Evolutionary conservation across 192 early-diverging fungal genomes (phyloP).

Genomic region (Coemansia sp.): DNA sequence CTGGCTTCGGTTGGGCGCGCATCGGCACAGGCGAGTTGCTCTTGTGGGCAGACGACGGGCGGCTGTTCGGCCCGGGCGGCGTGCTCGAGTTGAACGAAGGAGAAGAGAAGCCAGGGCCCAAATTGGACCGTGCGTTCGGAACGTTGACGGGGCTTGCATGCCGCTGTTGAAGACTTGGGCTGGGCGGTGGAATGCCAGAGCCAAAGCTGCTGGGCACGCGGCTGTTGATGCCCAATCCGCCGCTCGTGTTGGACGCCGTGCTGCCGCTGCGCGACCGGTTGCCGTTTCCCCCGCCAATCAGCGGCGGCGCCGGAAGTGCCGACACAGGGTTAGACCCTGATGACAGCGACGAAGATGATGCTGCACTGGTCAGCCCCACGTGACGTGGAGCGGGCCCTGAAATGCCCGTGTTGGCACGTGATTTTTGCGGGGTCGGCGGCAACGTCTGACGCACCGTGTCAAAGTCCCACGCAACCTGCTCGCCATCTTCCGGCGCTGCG

Average conservation of each 20-base stretch:
- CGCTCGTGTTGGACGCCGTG: constrained; percentile 46
- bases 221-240: constrained; percentile 24
- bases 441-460: constrained; percentile 42
- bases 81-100: constrained; percentile 17
- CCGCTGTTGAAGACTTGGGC: constrained; percentile 45
- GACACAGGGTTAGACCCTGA: constrained; percentile 15
- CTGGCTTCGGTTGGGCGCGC: constrained; percentile 16
- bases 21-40: constrained; percentile 23
- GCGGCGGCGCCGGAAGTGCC: constrained; percentile 48
- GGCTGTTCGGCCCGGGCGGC: constrained; percentile 41
- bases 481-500: constrained; percentile 17
- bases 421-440: constrained; percentile 35
- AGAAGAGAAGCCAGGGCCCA: constrained; percentile 14
- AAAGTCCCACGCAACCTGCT: constrained; percentile 53
- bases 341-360: constrained; percentile 36
- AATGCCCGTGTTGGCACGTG: neutral
- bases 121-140: constrained; percentile 22
- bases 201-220: constrained; percentile 31
- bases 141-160: constrained; percentile 34
- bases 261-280: constrained; percentile 52
- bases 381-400: neutral
- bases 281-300: constrained; percentile 37
- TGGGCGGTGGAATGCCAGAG: constrained; percentile 46
- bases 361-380: constrained; percentile 9
- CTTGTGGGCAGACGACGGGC: constrained; percentile 49